These are phyloP conservation scores for Malus hybrid DNA, from an alignment of 331 rosid genomes.

Conservation along the genomic window DNA sequence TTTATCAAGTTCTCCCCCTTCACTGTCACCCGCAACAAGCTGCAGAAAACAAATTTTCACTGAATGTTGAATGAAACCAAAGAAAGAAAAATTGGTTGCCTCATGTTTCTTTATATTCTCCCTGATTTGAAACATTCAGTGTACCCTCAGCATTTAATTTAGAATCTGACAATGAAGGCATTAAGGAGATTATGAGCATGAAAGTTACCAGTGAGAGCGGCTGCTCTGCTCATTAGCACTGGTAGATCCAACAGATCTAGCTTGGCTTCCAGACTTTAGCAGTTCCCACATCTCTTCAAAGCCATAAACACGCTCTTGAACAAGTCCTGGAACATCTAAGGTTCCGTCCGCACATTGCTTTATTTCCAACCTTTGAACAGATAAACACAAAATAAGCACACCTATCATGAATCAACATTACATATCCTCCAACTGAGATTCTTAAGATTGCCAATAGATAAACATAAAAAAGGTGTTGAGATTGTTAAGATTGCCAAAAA, in stretches of 20 bases:
- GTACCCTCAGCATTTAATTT: neutral
- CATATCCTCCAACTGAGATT: neutral
- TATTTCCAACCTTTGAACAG: slow-evolving; percentile 53
- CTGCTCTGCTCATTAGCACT: slow-evolving; percentile 92
- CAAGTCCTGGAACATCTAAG: slow-evolving; percentile 92
- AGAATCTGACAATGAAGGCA: neutral
- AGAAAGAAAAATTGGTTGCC: neutral
- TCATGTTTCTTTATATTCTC: neutral
- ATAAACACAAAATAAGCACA: slow-evolving; percentile 2
- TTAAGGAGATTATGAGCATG: neutral
- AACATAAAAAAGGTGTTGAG: neutral
- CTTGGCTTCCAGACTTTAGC: slow-evolving; percentile 70
- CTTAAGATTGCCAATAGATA: neutral
- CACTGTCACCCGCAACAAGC: slow-evolving; percentile 85
- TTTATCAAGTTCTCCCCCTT: slow-evolving; percentile 66
- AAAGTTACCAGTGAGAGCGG: slow-evolving; percentile 87
- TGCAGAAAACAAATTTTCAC: slow-evolving; percentile 23
- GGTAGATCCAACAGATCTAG: slow-evolving; percentile 95
- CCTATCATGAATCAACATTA: neutral
- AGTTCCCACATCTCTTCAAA: slow-evolving; percentile 80
- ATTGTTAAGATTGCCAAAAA: neutral
- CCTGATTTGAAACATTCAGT: neutral
- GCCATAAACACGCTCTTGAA: slow-evolving; percentile 61
- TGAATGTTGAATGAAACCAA: slow-evolving; percentile 5
- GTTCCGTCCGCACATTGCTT: slow-evolving; percentile 70